Evolutionary conservation across 2,329 filamentous ascomycete species (phyloP), one percentile per base, ranked within the genome.

Genomic region (Hypomyces perniciosus): DNA sequence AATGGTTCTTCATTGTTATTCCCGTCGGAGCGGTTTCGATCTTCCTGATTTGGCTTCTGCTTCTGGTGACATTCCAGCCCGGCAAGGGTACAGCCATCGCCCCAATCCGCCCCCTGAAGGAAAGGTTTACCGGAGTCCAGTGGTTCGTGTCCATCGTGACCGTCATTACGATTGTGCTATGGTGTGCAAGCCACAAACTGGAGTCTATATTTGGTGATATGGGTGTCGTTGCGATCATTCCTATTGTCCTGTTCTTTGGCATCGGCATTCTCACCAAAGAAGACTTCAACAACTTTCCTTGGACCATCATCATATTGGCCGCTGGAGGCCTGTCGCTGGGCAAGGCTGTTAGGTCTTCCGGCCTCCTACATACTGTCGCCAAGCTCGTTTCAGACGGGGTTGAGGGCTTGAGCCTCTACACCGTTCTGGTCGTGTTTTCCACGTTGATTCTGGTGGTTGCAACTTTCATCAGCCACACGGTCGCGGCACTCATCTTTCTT

Each of bases 211-310:
- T 99, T 63, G 93, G 93, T 49, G 92, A 99, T 65, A 99, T 99
- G 93, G 93, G 93, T 48, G 91, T 99, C 48, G 88, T 99, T 39
- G 95, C 93, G 52, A 95, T 99, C 64, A 90, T 99, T 54, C 93
- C 93, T 5, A 86, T 99, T 46, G 87, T 95, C 3, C 77, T 96
- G 39, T 99, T 99, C 78, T 99, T 99, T 62, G 93, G 93, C 49
- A 91, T 90, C 2, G 93, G 93, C 8, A 92, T 97, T 58, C 77
- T 99, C 31, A 97, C 91, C 44, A 99, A 97, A 71, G 93, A 97
- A 70, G 93, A 99, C 71, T 99, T 99, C 67, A 99, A 99, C 76
- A 99, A 99, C 69, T 99, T 99, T 69, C 86, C 96, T 37, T 99
- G 93, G 93, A 99, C 95, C 20, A 99, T 99, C 69, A 96, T 99